These are phyloP conservation scores for Lactarius tabidus DNA, from an alignment of 768 basidiomycete species.

Conservation along the genomic window DNA sequence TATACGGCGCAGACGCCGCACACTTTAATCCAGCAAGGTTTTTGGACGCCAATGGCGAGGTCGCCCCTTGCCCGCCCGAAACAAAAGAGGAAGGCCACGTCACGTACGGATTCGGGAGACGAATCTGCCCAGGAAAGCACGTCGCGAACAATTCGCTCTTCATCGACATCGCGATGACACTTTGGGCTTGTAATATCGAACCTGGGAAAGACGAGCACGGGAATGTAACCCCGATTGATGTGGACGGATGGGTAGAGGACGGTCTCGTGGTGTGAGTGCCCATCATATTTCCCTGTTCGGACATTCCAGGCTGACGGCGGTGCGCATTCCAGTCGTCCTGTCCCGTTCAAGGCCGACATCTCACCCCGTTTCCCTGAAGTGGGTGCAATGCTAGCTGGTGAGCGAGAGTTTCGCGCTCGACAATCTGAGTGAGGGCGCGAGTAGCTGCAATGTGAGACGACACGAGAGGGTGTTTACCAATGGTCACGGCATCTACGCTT, in stretches of 20 bases:
- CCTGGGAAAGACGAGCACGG: conserved; percentile 4
- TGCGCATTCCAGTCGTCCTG: conserved; percentile 2
- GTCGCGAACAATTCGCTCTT: conserved; percentile 31
- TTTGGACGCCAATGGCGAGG: conserved; percentile 27
- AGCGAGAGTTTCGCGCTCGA: background rate
- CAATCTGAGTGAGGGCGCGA: background rate
- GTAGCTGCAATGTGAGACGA: background rate
- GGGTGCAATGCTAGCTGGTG: background rate
- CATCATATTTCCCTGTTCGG: background rate
- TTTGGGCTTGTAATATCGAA: conserved; percentile 28
- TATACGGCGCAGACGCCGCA: conserved; percentile 28
- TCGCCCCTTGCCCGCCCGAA: conserved; percentile 18
- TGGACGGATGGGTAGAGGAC: background rate
- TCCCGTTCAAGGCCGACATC: conserved; percentile 9
- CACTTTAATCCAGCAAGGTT: conserved; percentile 28
- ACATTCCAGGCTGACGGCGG: background rate
- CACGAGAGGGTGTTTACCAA: too few species aligned
- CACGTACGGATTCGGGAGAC: conserved; percentile 31
- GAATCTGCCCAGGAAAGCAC: conserved; percentile 9
- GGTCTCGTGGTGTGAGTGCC: conserved; percentile 4
- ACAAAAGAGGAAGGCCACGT: conserved; percentile 31
- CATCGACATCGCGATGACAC: conserved; percentile 31
- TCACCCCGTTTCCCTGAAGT: conserved; percentile 13
- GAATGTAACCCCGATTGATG: conserved; percentile 3
- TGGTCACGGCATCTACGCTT: background rate